These are phyloP conservation scores for Xylaria intraflava DNA, from an alignment of 495 filamentous ascomycete species.

Conservation along the genomic window DNA sequence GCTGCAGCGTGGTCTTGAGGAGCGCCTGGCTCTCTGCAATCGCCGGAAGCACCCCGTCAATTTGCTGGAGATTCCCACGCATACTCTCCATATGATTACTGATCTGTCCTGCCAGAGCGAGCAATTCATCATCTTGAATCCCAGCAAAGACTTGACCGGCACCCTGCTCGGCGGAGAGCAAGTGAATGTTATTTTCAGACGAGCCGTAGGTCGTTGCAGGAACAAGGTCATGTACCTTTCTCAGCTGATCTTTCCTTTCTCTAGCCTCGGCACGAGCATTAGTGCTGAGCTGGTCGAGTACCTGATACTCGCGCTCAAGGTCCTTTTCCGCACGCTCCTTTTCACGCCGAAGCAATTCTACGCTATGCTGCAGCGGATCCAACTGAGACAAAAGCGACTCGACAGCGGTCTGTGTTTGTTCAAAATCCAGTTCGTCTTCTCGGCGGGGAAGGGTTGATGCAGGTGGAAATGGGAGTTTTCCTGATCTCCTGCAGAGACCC, in stretches of 20 bases:
- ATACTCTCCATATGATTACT: slow-evolving; percentile 48
- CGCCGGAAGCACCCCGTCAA: slow-evolving; percentile 38
- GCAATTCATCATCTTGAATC: slow-evolving; percentile 28
- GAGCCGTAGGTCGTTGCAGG: slow-evolving; percentile 18
- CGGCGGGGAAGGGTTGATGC: slow-evolving; percentile 24
- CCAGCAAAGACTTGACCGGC: slow-evolving; percentile 26
- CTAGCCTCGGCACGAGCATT: slow-evolving; percentile 35
- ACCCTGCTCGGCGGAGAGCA: slow-evolving; percentile 7
- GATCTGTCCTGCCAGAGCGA: slow-evolving; percentile 35
- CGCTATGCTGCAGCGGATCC: slow-evolving; percentile 38
- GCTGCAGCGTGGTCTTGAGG: slow-evolving; percentile 33
- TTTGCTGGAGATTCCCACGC: slow-evolving; percentile 52
- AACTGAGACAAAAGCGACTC: slow-evolving; percentile 32
- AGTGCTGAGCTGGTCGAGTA: slow-evolving; percentile 28
- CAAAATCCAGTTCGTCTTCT: slow-evolving; percentile 41
- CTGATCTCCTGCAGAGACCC: slow-evolving; percentile 6
- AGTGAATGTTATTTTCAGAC: slow-evolving; percentile 15
- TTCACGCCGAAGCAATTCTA: slow-evolving; percentile 35
- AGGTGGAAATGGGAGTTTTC: slow-evolving; percentile 33
- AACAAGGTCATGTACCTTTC: slow-evolving; percentile 37
- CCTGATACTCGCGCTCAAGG: slow-evolving; percentile 35
- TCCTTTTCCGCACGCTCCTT: slow-evolving; percentile 34
- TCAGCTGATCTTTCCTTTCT: slow-evolving; percentile 29
- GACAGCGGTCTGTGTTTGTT: slow-evolving; percentile 33
- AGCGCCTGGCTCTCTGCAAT: slow-evolving; percentile 39